Evolutionary conservation across 2,329 filamentous ascomycete genomes (phyloP).

Genomic region (Nannizziopsis arthrosporioides): DNA sequence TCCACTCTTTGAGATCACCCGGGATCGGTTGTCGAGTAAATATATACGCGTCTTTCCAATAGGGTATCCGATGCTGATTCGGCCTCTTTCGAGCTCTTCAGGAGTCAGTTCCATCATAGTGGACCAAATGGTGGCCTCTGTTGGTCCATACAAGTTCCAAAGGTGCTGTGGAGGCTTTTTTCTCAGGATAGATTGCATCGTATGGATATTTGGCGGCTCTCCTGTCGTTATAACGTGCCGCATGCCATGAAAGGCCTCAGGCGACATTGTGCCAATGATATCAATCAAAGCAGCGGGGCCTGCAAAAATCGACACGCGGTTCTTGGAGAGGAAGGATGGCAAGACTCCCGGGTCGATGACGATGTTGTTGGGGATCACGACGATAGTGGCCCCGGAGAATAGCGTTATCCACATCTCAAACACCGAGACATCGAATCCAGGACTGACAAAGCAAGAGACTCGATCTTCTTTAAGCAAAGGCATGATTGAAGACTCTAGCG

Average conservation of each 20-base stretch:
- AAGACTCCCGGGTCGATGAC: conserved; percentile 13
- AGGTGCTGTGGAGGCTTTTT: conserved; percentile 15
- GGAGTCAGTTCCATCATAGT: conserved; percentile 14
- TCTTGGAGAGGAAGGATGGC: conserved; percentile 3
- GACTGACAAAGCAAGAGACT: conserved; percentile 18
- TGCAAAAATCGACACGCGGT: conserved; percentile 15
- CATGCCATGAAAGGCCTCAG: conserved; percentile 13
- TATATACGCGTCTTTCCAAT: conserved; percentile 11
- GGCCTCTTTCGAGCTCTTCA: conserved; percentile 11
- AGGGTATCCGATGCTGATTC: conserved; percentile 6
- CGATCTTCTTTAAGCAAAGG: conserved; percentile 12
- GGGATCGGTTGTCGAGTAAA: conserved; percentile 13
- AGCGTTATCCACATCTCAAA: conserved; percentile 20
- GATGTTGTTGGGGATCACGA: conserved; percentile 11
- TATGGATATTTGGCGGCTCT: conserved; percentile 15
- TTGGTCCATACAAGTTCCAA: conserved; percentile 20
- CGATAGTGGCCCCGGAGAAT: conserved; percentile 16
- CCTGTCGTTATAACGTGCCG: conserved; percentile 15
- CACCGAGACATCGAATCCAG: conserved; percentile 20
- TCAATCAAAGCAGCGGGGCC: conserved; percentile 16
- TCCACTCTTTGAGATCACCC: conserved; percentile 9
- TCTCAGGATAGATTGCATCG: conserved; percentile 14
- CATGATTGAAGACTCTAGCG: conserved; percentile 15
- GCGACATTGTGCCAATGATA: conserved; percentile 13
- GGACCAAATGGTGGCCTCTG: conserved; percentile 18